A percentile compares a stretch with the other conserved stretches of the same genome.
phyloP scores from a whole-genome alignment of 2,329 filamentous ascomycete species.

The Ambrosiella xylebori region DNA sequence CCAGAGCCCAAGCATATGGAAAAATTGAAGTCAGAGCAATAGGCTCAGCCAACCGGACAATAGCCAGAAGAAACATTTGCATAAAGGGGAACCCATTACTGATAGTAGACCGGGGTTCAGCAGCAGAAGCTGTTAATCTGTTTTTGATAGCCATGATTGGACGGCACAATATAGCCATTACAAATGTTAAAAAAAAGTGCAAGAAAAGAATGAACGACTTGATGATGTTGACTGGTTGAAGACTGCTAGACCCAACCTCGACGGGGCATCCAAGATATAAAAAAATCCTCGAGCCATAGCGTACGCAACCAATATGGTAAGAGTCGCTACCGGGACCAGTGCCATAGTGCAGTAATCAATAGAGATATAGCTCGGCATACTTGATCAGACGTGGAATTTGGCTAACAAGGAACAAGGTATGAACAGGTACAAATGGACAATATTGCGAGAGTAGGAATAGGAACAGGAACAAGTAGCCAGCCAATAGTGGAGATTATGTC shows the following conservation, averaged over 20 bases:
- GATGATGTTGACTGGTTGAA: not conserved
- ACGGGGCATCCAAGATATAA: not conserved
- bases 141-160: not conserved
- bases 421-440: not conserved
- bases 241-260: not conserved
- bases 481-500: not conserved
- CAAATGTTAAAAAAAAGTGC: not conserved
- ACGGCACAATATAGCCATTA: not conserved
- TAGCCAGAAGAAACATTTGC: conserved; percentile 73
- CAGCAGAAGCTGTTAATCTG: not conserved
- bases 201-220: not conserved
- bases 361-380: not conserved
- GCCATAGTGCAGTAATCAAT: not conserved
- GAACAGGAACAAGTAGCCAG: conserved; percentile 1
- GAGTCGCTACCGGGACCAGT: not conserved
- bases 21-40: conserved; percentile 88
- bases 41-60: conserved; percentile 82
- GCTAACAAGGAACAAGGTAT: not conserved
- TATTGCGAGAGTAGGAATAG: not conserved
- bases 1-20: conserved; percentile 74
- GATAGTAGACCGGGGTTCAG: not conserved
- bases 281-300: not conserved
- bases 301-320: not conserved
- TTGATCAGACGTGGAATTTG: conserved; percentile 1
- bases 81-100: conserved; percentile 47